Percentiles rank a stretch among this genome's conserved stretches.
These are phyloP conservation scores for Delphinella strobiligena DNA, from an alignment of 2,329 filamentous ascomycete species.

Conservation along the genomic window DNA sequence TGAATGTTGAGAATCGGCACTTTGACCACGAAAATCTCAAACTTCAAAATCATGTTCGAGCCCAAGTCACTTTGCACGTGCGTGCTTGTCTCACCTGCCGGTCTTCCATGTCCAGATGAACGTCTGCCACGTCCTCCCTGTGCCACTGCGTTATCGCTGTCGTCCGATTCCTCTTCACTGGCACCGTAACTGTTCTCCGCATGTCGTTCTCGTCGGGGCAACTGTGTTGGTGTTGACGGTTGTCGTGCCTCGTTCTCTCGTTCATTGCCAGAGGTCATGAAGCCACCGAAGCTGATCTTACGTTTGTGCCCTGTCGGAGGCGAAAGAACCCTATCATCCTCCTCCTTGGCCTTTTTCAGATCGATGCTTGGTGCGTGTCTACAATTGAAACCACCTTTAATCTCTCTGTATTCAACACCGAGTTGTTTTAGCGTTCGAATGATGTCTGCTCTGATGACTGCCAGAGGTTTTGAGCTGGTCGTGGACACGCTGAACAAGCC, in stretches of 20 bases:
- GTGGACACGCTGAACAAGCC: conserved; percentile 95
- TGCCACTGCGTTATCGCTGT: conserved; percentile 14
- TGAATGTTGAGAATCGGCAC: conserved; percentile 86
- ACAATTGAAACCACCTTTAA: conserved; percentile 87
- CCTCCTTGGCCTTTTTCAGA: conserved; percentile 41
- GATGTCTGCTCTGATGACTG: conserved; percentile 77
- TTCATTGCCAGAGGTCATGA: conserved; percentile 51
- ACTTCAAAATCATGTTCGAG: conserved; percentile 70
- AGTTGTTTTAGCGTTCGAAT: conserved; percentile 80
- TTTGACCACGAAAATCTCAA: conserved; percentile 97
- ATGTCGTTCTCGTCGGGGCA: conserved; percentile 31
- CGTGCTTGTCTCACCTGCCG: conserved; percentile 78
- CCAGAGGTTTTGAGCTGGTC: conserved; percentile 80
- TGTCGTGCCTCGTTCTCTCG: conserved; percentile 53
- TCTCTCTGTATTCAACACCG: conserved; percentile 82
- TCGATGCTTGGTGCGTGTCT: conserved; percentile 83
- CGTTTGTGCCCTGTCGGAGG: conserved; percentile 49
- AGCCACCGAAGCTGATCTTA: conserved; percentile 73
- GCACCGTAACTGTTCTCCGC: conserved; percentile 68
- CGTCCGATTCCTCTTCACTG: conserved; percentile 55
- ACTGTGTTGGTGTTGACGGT: conserved; percentile 34
- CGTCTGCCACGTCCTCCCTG: conserved; percentile 1
- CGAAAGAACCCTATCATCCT: conserved; percentile 19
- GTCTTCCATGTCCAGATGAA: conserved; percentile 30
- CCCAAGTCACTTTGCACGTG: conserved; percentile 85